Evolutionary conservation across 345 rosid genomes (phyloP).

Genomic region (Arabis hirsuta): DNA sequence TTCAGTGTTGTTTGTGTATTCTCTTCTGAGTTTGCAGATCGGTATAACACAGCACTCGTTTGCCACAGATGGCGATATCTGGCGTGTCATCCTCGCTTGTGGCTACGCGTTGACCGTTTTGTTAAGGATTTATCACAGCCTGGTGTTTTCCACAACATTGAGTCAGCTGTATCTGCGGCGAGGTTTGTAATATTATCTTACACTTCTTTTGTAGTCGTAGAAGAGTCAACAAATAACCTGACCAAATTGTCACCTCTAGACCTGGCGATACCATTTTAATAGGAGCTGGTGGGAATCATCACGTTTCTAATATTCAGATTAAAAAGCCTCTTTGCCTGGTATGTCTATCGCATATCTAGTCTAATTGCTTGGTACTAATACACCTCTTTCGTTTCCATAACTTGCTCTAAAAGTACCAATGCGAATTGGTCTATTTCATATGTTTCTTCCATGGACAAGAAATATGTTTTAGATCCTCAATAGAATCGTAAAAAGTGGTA

Average conservation of each 20-base stretch:
- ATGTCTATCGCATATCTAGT: slow-evolving; percentile 38
- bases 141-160: slow-evolving; percentile 76
- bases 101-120: slow-evolving; percentile 92
- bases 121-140: slow-evolving; percentile 60
- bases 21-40: slow-evolving; percentile 90
- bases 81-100: slow-evolving; percentile 95
- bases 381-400: not conserved
- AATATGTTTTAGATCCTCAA: not conserved
- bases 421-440: not conserved
- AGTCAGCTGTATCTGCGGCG: slow-evolving; percentile 86
- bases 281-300: slow-evolving; percentile 80
- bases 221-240: slow-evolving; percentile 11
- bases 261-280: slow-evolving; percentile 96
- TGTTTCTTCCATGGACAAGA: slow-evolving; percentile 15
- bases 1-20: slow-evolving; percentile 46
- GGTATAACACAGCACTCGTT: slow-evolving; percentile 99
- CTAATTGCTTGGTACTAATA: slow-evolving; percentile 14
- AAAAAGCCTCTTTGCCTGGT: slow-evolving; percentile 94
- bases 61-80: slow-evolving; percentile 97
- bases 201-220: not conserved
- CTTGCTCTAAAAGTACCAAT: slow-evolving; percentile 14
- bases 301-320: slow-evolving; percentile 82
- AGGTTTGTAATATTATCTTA: slow-evolving; percentile 58
- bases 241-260: slow-evolving; percentile 52
- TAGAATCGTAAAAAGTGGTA: not conserved